These are phyloP conservation scores for Penicillium pancosmium DNA, from an alignment of 495 filamentous ascomycete species.

Conservation along the genomic window DNA sequence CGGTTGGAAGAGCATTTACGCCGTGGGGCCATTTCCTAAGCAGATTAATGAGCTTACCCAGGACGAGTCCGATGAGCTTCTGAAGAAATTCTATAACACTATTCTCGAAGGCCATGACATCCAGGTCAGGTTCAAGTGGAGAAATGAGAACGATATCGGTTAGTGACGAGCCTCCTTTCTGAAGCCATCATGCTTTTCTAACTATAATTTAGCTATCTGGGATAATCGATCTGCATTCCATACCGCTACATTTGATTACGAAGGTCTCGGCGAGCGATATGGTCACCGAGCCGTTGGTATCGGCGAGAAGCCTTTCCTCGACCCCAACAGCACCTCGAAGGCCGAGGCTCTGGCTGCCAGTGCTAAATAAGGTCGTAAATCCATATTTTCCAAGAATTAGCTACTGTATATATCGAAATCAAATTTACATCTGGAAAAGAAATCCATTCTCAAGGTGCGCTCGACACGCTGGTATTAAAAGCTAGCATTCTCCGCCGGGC, in stretches of 20 bases:
- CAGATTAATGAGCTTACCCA: conserved; percentile 61
- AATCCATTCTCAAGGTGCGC: not conserved
- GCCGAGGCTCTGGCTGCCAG: conserved; percentile 33
- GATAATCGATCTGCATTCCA: conserved; percentile 74
- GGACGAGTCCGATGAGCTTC: conserved; percentile 37
- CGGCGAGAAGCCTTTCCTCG: conserved; percentile 69
- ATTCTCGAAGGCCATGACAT: conserved; percentile 75
- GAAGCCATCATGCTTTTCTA: not conserved
- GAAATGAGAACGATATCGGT: conserved; percentile 57
- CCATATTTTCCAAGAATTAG: not conserved
- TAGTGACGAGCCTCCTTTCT: conserved; percentile 3
- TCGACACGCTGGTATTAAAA: conserved; percentile 12
- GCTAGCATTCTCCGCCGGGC: not conserved
- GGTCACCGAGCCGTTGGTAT: conserved; percentile 63
- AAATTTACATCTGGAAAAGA: no score
- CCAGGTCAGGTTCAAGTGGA: conserved; percentile 70
- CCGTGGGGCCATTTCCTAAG: conserved; percentile 62
- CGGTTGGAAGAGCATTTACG: conserved; percentile 76
- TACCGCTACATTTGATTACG: conserved; percentile 69
- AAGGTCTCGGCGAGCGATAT: conserved; percentile 61
- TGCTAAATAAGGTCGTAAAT: not conserved
- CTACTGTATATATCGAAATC: not conserved
- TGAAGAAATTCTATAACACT: conserved; percentile 48
- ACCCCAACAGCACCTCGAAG: conserved; percentile 41
- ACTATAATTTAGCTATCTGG: conserved; percentile 61